phyloP scores from a whole-genome alignment of 345 rosid species.

The Capsella bursapastoris region DNA sequence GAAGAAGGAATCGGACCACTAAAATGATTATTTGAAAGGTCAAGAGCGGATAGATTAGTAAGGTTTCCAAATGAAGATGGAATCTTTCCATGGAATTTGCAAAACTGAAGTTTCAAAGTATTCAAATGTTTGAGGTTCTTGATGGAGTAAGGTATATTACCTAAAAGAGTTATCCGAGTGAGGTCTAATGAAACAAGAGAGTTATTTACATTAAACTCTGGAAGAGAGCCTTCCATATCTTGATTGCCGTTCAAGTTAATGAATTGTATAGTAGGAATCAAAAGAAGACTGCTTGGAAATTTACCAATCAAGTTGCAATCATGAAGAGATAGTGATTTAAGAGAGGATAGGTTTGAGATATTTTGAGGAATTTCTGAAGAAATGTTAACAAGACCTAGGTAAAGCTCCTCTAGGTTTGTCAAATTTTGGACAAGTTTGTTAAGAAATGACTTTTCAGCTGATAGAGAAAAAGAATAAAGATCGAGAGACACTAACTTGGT shows the following conservation, averaged over 20 bases:
- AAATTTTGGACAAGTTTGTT: not conserved
- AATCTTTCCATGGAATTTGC: not conserved
- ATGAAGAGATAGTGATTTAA: not conserved
- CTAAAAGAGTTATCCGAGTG: not conserved
- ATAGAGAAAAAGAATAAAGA: not conserved
- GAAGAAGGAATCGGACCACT: too few species aligned
- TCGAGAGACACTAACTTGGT: conserved; percentile 1
- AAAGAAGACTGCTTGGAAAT: not conserved
- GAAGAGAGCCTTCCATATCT: not conserved
- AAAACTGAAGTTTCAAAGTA: not conserved
- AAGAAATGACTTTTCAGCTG: not conserved
- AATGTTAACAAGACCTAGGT: not conserved
- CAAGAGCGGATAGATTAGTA: too few species aligned
- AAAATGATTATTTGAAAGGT: too few species aligned
- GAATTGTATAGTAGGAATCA: not conserved
- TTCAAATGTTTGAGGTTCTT: not conserved
- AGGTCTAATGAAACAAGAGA: not conserved
- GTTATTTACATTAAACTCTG: not conserved
- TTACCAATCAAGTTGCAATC: not conserved
- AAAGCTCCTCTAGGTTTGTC: not conserved
- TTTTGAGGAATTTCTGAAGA: not conserved
- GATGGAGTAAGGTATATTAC: not conserved
- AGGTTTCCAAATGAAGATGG: not conserved
- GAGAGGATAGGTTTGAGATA: not conserved
- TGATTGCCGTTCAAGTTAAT: not conserved